Conservation (phyloP, 495 filamentous ascomycete genomes). For the Hyphodiscus hymeniophilus region DNA sequence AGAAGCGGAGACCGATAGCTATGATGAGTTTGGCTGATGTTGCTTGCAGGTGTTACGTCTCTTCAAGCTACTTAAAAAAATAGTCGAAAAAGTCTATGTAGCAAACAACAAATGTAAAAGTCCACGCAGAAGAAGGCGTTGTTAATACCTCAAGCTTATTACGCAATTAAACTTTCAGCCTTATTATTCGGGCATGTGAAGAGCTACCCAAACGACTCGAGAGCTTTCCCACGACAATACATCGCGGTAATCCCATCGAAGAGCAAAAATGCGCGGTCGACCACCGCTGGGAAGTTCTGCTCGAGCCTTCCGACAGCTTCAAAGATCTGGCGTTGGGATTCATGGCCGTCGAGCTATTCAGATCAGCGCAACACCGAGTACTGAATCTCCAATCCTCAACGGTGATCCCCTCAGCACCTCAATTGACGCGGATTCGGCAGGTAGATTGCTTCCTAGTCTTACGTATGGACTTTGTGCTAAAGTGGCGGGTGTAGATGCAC, state of each 20-base stretch:
- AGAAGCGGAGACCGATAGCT: background rate
- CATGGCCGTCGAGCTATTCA: slow-evolving; percentile 36
- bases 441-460: slow-evolving; percentile 12
- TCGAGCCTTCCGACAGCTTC: slow-evolving; percentile 18
- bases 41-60: background rate
- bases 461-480: background rate
- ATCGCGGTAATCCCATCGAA: slow-evolving; percentile 4
- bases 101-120: background rate
- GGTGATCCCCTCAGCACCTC: slow-evolving; percentile 37
- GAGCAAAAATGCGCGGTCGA: slow-evolving; percentile 23
- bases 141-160: slow-evolving; percentile 5
- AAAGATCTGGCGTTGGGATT: slow-evolving; percentile 2
- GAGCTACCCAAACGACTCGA: background rate
- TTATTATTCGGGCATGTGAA: background rate
- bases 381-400: slow-evolving; percentile 33
- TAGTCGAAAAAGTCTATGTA: too few relatives aligned
- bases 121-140: background rate
- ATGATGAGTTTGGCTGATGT: background rate
- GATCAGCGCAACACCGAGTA: slow-evolving; percentile 43
- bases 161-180: background rate
- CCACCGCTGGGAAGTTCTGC: slow-evolving; percentile 12
- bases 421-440: slow-evolving; percentile 18
- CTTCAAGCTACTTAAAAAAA: too few relatives aligned
- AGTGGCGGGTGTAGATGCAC: slow-evolving; percentile 58
- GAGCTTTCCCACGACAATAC: background rate